Base-by-base conservation (phyloP, 2,329 filamentous ascomycete species). In the Setomelanomma holmii region DNA sequence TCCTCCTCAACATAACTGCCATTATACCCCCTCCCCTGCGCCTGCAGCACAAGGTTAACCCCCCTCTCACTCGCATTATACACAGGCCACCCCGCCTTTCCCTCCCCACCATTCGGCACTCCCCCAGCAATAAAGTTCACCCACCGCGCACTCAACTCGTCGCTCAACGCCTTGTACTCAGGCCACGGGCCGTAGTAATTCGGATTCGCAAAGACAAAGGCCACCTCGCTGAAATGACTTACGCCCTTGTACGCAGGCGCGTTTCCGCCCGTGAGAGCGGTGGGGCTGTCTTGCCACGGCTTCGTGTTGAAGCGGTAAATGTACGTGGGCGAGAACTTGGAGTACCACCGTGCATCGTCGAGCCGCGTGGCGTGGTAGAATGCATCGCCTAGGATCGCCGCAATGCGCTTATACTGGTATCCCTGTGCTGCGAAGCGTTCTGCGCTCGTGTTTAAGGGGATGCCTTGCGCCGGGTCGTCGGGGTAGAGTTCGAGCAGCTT, bases 301-400 rank as follows among this genome's bases (percentile, higher is more conserved):
- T 68, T 63, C 4, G 72, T 74, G 63, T 88, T 84, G 77, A 88
- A 88, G 41, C 83, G 80, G 73, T 87, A 88, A 53, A 81, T 82
- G 72, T 85, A 88, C 3, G 81, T 78, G 1, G 82, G 69, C 6
- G 76, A 72, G 75, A 74, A 63, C 79, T 76, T 64, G 74, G 81
- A 34, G 80, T 80, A 51, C 75, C 73, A 17, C 80, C 80, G 14
- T 8, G 72, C 71, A 34, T 75, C 72, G 34, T 64, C 64, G 2
- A 74, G 64, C 4, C 85, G 79, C n/a, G 82, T 78, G 3, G 82
- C 85, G 54, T 84, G 82, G 73, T 86, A 83, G 49, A 78, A 74
- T 0, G 77, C 74, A 62, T 88, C 85, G 7, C 85, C 85, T 42
- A 71, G 53, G 46, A 75, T 75, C 1, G 85, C 82, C 1, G 80